These are phyloP conservation scores for Curvularia spicifera DNA, from an alignment of 2,329 filamentous ascomycete species.

Conservation along the genomic window DNA sequence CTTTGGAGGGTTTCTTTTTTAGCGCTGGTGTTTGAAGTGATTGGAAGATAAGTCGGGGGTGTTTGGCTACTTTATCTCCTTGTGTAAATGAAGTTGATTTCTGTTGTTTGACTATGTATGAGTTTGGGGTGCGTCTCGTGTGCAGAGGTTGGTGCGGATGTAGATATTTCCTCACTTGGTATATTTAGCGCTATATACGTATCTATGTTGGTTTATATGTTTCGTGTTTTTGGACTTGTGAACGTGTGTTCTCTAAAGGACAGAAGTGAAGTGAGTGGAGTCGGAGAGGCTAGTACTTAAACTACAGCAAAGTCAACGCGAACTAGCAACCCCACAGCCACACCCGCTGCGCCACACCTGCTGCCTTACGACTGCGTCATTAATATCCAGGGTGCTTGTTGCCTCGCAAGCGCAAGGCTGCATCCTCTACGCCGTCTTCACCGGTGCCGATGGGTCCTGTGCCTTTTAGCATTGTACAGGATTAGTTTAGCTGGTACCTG, in stretches of 20 bases:
- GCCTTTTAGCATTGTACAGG: neutral
- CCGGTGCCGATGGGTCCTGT: neutral
- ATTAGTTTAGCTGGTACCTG: neutral
- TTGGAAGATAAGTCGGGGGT: neutral
- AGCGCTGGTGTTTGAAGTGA: neutral
- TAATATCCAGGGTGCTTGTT: neutral
- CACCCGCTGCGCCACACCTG: slow-evolving; percentile 3
- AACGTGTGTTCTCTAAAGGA: no score
- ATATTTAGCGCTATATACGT: neutral
- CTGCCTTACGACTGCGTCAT: slow-evolving; percentile 1
- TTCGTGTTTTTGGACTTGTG: no score
- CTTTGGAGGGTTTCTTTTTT: neutral
- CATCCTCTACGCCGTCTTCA: neutral
- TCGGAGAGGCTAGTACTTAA: neutral
- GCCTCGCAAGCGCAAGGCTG: neutral
- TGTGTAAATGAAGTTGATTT: neutral
- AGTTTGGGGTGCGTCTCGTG: neutral
- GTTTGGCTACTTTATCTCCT: no score
- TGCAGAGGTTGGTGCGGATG: neutral
- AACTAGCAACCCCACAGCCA: neutral
- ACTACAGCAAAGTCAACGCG: neutral
- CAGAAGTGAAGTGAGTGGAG: neutral
- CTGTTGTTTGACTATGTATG: neutral
- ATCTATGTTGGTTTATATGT: neutral
- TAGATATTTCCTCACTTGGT: neutral